Evolutionary conservation across 192 early-diverging fungal species (phyloP).

Genomic region (Haplosporangium gracile): DNA sequence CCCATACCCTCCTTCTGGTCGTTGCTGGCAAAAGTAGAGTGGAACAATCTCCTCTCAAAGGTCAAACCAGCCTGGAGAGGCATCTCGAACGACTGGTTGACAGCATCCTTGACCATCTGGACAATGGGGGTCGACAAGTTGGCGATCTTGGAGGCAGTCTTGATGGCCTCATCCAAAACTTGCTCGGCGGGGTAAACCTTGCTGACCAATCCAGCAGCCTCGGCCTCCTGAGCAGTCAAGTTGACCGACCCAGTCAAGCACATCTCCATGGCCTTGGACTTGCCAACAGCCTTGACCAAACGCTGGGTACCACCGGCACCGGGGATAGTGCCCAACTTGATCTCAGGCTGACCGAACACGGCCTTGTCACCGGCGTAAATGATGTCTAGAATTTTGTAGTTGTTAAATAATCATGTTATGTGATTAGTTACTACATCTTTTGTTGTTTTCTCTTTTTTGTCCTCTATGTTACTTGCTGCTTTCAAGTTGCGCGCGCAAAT

Average conservation of each 20-base stretch:
- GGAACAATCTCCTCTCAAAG: slow-evolving; percentile 96
- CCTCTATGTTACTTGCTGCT: not conserved
- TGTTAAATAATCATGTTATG: not conserved
- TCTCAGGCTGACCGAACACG: slow-evolving; percentile 98
- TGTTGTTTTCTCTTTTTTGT: not conserved
- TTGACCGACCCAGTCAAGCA: slow-evolving; percentile 88
- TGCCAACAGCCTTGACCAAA: slow-evolving; percentile 93
- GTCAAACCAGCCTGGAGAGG: slow-evolving; percentile 85
- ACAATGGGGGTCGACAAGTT: slow-evolving; percentile 85
- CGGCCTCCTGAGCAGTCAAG: slow-evolving; percentile 90
- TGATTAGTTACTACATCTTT: not conserved
- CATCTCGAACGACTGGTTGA: slow-evolving; percentile 95
- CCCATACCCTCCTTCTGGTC: slow-evolving; percentile 98
- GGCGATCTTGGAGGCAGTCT: slow-evolving; percentile 92
- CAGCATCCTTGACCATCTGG: slow-evolving; percentile 97
- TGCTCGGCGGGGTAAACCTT: slow-evolving; percentile 88
- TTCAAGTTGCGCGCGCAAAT: not conserved
- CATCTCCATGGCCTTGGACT: slow-evolving; percentile 99
- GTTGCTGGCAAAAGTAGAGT: slow-evolving; percentile 88
- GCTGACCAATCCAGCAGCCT: slow-evolving; percentile 89
- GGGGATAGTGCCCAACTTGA: slow-evolving; percentile 98
- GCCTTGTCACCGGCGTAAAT: slow-evolving; percentile 99
- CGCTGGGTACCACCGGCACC: slow-evolving; percentile 89
- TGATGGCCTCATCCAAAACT: slow-evolving; percentile 89
- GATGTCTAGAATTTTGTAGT: slow-evolving; percentile 66